Conservation (phyloP, 345 rosid genomes). For the Ceriops tagal region DNA sequence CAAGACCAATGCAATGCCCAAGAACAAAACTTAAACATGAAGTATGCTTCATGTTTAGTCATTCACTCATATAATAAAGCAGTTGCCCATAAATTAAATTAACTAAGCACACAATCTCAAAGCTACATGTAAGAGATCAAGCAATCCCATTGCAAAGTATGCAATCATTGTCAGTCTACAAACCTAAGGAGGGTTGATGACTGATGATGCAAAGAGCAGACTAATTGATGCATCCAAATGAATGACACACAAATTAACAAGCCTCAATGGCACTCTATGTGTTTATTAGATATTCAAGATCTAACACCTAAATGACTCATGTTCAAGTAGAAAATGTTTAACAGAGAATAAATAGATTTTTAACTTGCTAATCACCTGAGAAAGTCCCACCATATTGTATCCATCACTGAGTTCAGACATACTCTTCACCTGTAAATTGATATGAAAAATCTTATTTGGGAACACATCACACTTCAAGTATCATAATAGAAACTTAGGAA, state of each 20-base stretch:
- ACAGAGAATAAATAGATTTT: background rate
- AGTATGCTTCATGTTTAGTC: background rate
- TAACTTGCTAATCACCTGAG: conserved; percentile 51
- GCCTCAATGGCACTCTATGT: background rate
- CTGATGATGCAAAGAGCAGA: background rate
- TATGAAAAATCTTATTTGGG: conserved; percentile 7
- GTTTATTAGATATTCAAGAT: background rate
- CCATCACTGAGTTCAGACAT: conserved; percentile 67
- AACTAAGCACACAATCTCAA: background rate
- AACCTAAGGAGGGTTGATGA: too few relatives aligned
- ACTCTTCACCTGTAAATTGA: conserved; percentile 52
- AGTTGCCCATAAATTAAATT: background rate
- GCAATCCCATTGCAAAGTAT: too few relatives aligned
- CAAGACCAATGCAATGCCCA: background rate
- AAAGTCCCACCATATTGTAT: conserved; percentile 80
- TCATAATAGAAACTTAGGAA: background rate
- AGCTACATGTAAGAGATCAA: too few relatives aligned
- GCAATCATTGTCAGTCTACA: too few relatives aligned
- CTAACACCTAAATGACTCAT: background rate
- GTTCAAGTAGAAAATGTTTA: background rate
- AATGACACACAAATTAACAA: background rate
- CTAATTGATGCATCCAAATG: background rate
- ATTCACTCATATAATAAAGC: background rate
- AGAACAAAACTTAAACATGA: background rate
- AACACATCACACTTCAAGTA: conserved; percentile 9